phyloP scores from a whole-genome alignment of 768 basidiomycete genomes.

The Tricholoma bakamatsutake region DNA sequence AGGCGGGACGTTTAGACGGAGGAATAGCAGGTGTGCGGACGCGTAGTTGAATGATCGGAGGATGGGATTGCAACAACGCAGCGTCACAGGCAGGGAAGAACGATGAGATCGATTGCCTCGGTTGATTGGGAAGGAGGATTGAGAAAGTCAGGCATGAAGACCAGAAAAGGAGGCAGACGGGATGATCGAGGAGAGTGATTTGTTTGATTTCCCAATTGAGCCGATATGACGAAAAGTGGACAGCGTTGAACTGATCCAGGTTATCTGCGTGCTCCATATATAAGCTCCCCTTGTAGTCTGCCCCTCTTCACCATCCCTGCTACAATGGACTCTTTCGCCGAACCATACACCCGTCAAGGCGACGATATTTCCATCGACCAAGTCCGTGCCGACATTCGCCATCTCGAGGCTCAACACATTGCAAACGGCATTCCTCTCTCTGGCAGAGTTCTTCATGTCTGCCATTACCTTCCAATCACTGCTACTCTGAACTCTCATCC shows the following conservation, averaged over 20 bases:
- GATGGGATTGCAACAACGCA: neutral
- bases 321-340: constrained; percentile 66
- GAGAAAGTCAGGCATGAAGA: neutral
- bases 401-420: constrained; percentile 68
- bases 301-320: neutral
- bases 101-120: neutral
- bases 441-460: constrained; percentile 88
- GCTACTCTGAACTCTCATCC: constrained; percentile 49
- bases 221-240: neutral
- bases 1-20: too few relatives aligned
- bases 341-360: constrained; percentile 59
- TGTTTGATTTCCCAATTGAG: neutral
- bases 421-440: constrained; percentile 69
- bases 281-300: neutral
- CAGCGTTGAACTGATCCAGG: neutral
- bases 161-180: neutral
- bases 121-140: neutral
- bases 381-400: constrained; percentile 65
- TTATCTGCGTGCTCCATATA: neutral
- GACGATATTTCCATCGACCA: constrained; percentile 66
- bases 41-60: too few relatives aligned
- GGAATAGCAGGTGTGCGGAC: too few relatives aligned
- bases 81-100: neutral
- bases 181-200: neutral
- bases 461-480: constrained; percentile 81